Evolutionary conservation across 352 stramenopile genomes (phyloP).

Genomic region (Globisporangium alternatum): DNA sequence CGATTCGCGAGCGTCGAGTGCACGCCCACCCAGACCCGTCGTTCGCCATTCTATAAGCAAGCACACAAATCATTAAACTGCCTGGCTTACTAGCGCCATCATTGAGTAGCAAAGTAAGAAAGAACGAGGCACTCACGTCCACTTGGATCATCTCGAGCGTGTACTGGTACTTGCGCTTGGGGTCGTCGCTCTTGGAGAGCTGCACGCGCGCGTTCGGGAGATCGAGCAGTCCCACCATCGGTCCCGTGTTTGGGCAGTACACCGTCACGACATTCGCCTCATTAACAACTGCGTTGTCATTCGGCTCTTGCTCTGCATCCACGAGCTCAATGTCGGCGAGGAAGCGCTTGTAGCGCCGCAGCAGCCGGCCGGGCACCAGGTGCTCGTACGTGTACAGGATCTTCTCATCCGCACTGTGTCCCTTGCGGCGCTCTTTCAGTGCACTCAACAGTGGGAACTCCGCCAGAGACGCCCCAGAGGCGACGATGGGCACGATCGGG

Average conservation of each 20-base stretch:
- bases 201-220: conserved; percentile 60
- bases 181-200: conserved; percentile 69
- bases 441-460: conserved; percentile 24
- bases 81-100: not conserved
- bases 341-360: conserved; percentile 84
- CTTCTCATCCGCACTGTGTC: conserved; percentile 3
- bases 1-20: conserved; percentile 75
- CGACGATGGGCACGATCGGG: conserved; percentile 5
- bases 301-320: not conserved
- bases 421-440: conserved; percentile 23
- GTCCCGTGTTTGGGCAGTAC: conserved; percentile 81
- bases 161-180: conserved; percentile 82
- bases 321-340: conserved; percentile 72
- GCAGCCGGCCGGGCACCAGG: conserved; percentile 48
- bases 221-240: conserved; percentile 79
- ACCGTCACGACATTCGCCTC: conserved; percentile 49
- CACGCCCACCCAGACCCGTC: conserved; percentile 71
- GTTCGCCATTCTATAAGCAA: conserved; percentile 56
- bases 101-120: not conserved
- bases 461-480: not conserved
- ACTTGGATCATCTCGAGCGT: conserved; percentile 85
- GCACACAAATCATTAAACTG: not conserved
- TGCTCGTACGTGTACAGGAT: conserved; percentile 53
- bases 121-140: conserved; percentile 39
- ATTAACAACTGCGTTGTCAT: not conserved